Base-by-base conservation (phyloP, 2,329 filamentous ascomycete species). In the Chrysoporthe puriensis region DNA sequence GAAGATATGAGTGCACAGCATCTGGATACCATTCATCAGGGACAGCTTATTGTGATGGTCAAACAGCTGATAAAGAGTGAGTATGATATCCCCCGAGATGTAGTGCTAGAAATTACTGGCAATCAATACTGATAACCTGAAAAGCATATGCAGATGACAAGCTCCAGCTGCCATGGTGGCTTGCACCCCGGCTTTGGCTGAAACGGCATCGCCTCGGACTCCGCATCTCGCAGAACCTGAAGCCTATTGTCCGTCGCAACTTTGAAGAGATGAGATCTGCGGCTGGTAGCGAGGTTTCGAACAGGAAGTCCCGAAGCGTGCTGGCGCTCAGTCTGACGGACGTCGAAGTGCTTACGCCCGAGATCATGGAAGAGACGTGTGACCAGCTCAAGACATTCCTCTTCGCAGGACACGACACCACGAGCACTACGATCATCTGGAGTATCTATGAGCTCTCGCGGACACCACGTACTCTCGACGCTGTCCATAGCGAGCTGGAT, bases 341-440 rank as follows among this genome's bases (percentile, higher is more conserved):
- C 14, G 14, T 56, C 52, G 52, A 56, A 0, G 40, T 63, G 0
- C 67, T 79, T 11, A 75, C 73, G n/a, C 67, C 71, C 0, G 66
- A 73, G 3, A 61, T 77, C 13, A 34, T 80, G 9, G 46, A 72
- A 18, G 70, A 73, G 36, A 78, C 77, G 2, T 74, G 73, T 32
- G 77, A 79, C 63, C 77, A 80, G 67, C 70, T 81, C 44, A 78
- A 77, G 66, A 76, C 75, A 0, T 81, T 82, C 69, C 71, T 80
- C 2, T 78, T 82, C 46, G 79, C 78, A 1, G 79, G 80, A 1
- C 79, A 81, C 57, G 79, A 81, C 69, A 80, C 80, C 2, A 79
- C 78, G 1, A 76, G 75, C 44, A 77, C 75, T 66, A 71, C 76
- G 2, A 70, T 81, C 0, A 72, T 76, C 6, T 81, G 78, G 77